Evolutionary conservation across 306 rosid genomes (phyloP).

Genomic region (Cicer cuneatum): DNA sequence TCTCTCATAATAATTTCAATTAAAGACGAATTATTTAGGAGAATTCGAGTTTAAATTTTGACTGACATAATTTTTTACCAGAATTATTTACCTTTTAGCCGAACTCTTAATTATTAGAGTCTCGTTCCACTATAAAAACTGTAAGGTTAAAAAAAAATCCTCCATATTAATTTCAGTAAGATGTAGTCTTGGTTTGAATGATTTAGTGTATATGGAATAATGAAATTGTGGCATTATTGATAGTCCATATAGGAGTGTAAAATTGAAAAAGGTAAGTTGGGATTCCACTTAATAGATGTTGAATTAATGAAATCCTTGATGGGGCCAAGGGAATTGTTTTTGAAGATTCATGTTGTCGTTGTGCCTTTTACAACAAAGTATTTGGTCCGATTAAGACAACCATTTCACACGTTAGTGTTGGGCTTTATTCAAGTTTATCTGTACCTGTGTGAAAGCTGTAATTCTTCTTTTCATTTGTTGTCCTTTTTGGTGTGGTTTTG

Average conservation of each 20-base stretch:
- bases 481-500: slow-evolving; percentile 19
- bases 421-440: slow-evolving; percentile 36
- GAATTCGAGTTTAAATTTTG: no score
- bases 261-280: slow-evolving; percentile 13
- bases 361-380: slow-evolving; percentile 52
- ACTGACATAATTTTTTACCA: no score
- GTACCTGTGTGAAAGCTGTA: slow-evolving; percentile 42
- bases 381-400: slow-evolving; percentile 58
- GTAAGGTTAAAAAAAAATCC: no score
- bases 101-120: no score
- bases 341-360: slow-evolving; percentile 83
- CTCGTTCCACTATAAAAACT: no score
- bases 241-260: slow-evolving; percentile 50
- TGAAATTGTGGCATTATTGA: slow-evolving; percentile 55
- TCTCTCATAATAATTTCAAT: no score
- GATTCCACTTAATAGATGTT: slow-evolving; percentile 46
- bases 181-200: no score
- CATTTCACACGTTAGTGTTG: slow-evolving; percentile 47
- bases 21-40: no score
- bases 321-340: slow-evolving; percentile 67
- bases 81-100: no score
- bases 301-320: slow-evolving; percentile 49
- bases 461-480: slow-evolving; percentile 28
- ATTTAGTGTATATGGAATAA: slow-evolving; percentile 30
- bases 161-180: no score